Conservation (phyloP, 2,329 filamentous ascomycete species). For the Mycocentrospora acerina region DNA sequence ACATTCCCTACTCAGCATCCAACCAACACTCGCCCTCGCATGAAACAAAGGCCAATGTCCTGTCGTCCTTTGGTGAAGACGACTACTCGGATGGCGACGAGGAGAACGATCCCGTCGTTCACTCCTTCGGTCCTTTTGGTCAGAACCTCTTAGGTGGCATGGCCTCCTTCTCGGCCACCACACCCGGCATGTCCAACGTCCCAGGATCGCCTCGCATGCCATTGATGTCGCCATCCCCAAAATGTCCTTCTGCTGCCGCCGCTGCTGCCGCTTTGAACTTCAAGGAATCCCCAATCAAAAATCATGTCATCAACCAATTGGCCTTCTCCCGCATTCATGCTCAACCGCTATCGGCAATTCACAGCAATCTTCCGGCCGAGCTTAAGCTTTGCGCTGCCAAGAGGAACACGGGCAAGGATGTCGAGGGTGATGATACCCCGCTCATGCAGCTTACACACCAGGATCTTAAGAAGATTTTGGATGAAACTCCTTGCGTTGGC, state of each 20-base stretch:
- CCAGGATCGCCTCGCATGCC: constrained; percentile 27
- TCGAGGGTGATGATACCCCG: constrained; percentile 14
- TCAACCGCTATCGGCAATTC: constrained; percentile 83
- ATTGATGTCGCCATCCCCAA: constrained; percentile 33
- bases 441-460: constrained; percentile 32
- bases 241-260: constrained; percentile 26
- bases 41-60: constrained; percentile 27
- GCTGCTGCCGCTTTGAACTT: constrained; percentile 14
- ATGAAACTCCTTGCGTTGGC: constrained; percentile 76
- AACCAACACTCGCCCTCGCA: constrained; percentile 16
- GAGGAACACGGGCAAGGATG: constrained; percentile 20
- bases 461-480: constrained; percentile 70
- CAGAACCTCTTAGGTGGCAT: constrained; percentile 81
- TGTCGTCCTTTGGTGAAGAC: constrained; percentile 47
- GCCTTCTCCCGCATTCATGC: constrained; percentile 92
- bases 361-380: constrained; percentile 77
- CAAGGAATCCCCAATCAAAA: constrained; percentile 59
- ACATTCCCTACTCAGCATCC: constrained; percentile 22
- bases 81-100: constrained; percentile 76
- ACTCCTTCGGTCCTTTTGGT: constrained; percentile 89
- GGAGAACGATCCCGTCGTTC: constrained; percentile 90
- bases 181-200: constrained; percentile 52
- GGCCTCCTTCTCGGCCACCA: constrained; percentile 70
- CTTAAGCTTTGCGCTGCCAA: constrained; percentile 42
- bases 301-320: constrained; percentile 93